Base-by-base conservation (phyloP, 257 asterid species). In the Ilex asprella region DNA sequence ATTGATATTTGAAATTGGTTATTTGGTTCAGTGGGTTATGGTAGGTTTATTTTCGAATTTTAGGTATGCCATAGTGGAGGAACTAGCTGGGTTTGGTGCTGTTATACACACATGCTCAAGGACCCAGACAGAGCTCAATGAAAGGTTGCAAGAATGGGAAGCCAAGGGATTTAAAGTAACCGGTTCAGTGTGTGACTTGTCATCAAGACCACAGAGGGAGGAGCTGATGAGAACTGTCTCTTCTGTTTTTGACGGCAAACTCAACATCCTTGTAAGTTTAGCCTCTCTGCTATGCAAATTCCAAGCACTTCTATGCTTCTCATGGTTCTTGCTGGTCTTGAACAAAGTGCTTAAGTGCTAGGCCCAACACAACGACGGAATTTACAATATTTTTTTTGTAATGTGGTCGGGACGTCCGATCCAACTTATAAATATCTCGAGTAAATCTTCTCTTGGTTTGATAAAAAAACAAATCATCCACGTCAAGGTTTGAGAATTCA, bases 61-160 rank as follows among this genome's bases (percentile, higher is more conserved):
- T 55, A 67, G 72, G 61, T 43, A 31, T 15, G 66, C 72, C 21
- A 67, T 67, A 39, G 66, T 67, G 30, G 72, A 67, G 66, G 72
- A 67, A 56, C 16, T 67, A 14, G 72, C 72, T 12, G 72, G 72
- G 43, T 67, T 67, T 55, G 72, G 72, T 59, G 72, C 72, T 21
- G 13, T 10, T 3, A 58, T 67, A 12, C 61, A 67, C 43, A 67
- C 72, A 41, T 67, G 72, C 55, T 60, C 72, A 53, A 51, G 66
- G 57, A 60, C 60, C 11, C 31, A 67, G 58, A 60, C 56, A 54
- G 72, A 67, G 9, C 66, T 67, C 53, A 41, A 67, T 44, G 62
- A 67, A 6, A 67, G 61, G 50, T 30, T 67, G 10, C 27, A 52
- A 51, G 66, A 67, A 60, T 67, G 66, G 66, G 11, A 39, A 31